Conservation (phyloP, 1,284 basidiomycete species). For the Ustilago trichophora region DNA sequence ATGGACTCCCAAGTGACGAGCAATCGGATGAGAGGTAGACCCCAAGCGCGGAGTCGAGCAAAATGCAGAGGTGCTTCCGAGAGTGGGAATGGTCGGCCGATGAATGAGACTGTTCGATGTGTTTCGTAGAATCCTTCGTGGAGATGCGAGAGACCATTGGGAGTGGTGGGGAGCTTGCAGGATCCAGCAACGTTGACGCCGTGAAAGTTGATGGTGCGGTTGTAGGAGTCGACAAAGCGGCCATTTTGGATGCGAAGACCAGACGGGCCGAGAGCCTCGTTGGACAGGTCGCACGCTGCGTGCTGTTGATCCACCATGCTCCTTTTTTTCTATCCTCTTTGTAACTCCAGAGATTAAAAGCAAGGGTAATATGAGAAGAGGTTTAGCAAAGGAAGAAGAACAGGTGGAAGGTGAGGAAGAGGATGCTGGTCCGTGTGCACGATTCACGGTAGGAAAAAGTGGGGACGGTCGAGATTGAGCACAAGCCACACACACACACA, state of each 20-base stretch:
- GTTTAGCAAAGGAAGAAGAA: too few species aligned
- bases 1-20: slow-evolving; percentile 96
- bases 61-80: slow-evolving; percentile 62
- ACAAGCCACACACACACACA: too few species aligned
- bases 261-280: slow-evolving; percentile 36
- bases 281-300: slow-evolving; percentile 53
- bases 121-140: slow-evolving; percentile 58
- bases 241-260: slow-evolving; percentile 30
- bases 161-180: slow-evolving; percentile 62
- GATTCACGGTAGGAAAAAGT: too few species aligned
- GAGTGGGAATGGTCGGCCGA: slow-evolving; percentile 67
- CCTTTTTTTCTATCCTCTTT: too few species aligned
- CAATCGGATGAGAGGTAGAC: slow-evolving; percentile 69
- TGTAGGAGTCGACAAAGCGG: slow-evolving; percentile 62
- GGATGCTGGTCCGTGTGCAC: too few species aligned
- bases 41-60: slow-evolving; percentile 65
- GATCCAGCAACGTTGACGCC: slow-evolving; percentile 67
- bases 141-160: slow-evolving; percentile 47
- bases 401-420: too few species aligned
- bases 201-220: slow-evolving; percentile 65
- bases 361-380: too few species aligned
- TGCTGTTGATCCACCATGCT: slow-evolving; percentile 3
- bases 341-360: too few species aligned
- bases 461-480: too few species aligned
- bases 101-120: slow-evolving; percentile 64